Evolutionary conservation across 2,329 filamentous ascomycete species (phyloP).

Genomic region (Leptographium wingfieldii): DNA sequence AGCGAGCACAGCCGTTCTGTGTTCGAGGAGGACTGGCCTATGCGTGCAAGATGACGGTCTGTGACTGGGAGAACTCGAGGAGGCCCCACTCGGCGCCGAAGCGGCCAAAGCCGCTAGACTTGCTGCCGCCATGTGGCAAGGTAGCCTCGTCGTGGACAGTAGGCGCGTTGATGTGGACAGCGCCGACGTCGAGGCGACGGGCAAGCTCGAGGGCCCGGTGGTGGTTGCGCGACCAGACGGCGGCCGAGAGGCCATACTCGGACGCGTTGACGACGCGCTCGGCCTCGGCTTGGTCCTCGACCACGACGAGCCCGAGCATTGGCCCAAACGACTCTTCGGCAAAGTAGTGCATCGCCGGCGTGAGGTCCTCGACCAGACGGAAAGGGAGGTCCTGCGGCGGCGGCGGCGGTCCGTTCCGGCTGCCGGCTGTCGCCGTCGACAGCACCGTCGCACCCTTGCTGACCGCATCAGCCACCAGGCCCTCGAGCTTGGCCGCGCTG

Average conservation of each 20-base stretch:
- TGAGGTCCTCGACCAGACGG: constrained; percentile 47
- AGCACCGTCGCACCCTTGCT: constrained; percentile 49
- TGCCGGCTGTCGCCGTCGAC: constrained; percentile 17
- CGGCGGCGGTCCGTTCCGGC: constrained; percentile 9
- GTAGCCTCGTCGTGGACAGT: constrained; percentile 51
- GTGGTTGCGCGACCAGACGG: constrained; percentile 62
- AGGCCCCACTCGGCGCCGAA: constrained; percentile 23
- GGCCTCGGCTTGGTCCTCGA: constrained; percentile 59
- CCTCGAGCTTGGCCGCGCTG: constrained; percentile 52
- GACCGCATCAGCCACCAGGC: constrained; percentile 54
- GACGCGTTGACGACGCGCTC: constrained; percentile 66
- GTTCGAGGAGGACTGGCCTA: not conserved
- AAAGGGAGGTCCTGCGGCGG: constrained; percentile 35
- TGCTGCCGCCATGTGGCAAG: constrained; percentile 54
- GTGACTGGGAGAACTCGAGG: constrained; percentile 1
- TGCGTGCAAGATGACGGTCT: constrained; percentile 3
- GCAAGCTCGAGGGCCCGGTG: constrained; percentile 46
- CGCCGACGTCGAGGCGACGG: constrained; percentile 50
- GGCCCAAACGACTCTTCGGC: constrained; percentile 67
- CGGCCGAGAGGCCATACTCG: constrained; percentile 59
- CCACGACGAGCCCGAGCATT: constrained; percentile 51
- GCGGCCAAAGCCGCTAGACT: constrained; percentile 50
- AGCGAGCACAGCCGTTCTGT: too few species aligned
- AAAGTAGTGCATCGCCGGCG: constrained; percentile 61
- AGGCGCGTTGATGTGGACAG: constrained; percentile 54